A percentile compares a stretch with the other conserved stretches of the same genome.
These are phyloP conservation scores for Cupressus sempervirens DNA, from an alignment of 75 land plant species.

Conservation along the genomic window DNA sequence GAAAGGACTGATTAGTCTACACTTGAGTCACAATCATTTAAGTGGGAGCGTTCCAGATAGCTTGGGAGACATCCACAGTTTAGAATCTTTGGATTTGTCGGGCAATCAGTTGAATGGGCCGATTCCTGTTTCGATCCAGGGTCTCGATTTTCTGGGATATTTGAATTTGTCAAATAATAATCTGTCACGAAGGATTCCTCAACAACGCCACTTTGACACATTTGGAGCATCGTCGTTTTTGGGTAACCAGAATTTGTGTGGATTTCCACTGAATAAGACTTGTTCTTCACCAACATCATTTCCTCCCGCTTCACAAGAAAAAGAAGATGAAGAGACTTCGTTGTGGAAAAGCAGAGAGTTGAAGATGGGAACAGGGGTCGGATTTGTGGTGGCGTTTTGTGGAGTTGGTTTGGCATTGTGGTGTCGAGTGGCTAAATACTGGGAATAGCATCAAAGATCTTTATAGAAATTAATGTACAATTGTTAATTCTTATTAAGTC, in stretches of 20 bases:
- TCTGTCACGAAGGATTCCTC: slow-evolving; percentile 27
- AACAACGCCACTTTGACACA: slow-evolving; percentile 36
- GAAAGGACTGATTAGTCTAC: slow-evolving; percentile 26
- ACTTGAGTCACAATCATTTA: slow-evolving; percentile 39
- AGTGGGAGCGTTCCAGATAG: slow-evolving; percentile 33
- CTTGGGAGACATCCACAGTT: slow-evolving; percentile 26
- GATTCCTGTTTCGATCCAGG: slow-evolving; percentile 31
- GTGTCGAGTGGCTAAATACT: not conserved
- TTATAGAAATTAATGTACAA: too few species aligned
- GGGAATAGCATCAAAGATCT: too few species aligned
- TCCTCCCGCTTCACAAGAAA: not conserved
- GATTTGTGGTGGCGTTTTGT: not conserved
- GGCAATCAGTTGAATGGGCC: slow-evolving; percentile 40
- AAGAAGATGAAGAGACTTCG: not conserved
- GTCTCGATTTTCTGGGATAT: not conserved
- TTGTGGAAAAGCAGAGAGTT: not conserved
- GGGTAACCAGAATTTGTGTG: slow-evolving; percentile 49
- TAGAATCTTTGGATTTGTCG: slow-evolving; percentile 61
- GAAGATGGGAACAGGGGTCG: not conserved
- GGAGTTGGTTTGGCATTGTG: not conserved
- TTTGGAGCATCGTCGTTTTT: slow-evolving; percentile 31
- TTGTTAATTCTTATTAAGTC: too few species aligned
- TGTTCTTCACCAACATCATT: not conserved
- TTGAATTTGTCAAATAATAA: slow-evolving; percentile 46
- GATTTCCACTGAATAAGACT: slow-evolving; percentile 23